Evolutionary conservation across 116 monocot genomes (phyloP).

Genomic region (Papilionanthe hybrid): DNA sequence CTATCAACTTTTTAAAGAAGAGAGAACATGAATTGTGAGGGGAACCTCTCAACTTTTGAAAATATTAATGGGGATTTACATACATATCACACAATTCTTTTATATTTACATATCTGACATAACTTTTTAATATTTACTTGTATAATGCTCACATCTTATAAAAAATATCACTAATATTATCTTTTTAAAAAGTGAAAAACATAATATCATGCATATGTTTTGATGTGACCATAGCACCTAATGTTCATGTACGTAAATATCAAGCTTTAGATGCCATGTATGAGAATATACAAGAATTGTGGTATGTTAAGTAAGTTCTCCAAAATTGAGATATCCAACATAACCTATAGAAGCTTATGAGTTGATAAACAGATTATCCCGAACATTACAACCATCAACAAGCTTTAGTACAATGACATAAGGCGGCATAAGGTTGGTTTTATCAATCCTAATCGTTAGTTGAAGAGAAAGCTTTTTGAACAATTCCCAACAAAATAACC

Average conservation of each 20-base stretch:
- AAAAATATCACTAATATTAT: too few relatives aligned
- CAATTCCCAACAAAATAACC: not conserved
- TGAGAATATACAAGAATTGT: too few relatives aligned
- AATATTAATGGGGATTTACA: not conserved
- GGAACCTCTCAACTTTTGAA: not conserved
- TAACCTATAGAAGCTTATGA: not conserved
- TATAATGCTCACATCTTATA: too few relatives aligned
- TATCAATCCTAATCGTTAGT: not conserved
- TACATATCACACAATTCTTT: too few relatives aligned
- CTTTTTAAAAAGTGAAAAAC: too few relatives aligned
- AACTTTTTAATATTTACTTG: too few relatives aligned
- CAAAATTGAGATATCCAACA: not conserved
- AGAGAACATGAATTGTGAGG: not conserved
- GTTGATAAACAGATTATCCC: not conserved
- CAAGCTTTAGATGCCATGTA: too few relatives aligned
- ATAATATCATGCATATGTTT: too few relatives aligned
- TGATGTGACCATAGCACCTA: too few relatives aligned
- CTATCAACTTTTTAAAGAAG: conserved; percentile 48
- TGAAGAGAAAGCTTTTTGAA: not conserved
- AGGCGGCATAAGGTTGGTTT: not conserved
- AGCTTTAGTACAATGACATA: not conserved
- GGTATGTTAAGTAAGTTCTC: not conserved
- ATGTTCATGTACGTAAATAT: too few relatives aligned
- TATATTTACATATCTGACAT: too few relatives aligned
- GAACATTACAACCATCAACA: not conserved